phyloP scores from a whole-genome alignment of 805 yeast genomes.

The Barnettozyma pratensis region DNA sequence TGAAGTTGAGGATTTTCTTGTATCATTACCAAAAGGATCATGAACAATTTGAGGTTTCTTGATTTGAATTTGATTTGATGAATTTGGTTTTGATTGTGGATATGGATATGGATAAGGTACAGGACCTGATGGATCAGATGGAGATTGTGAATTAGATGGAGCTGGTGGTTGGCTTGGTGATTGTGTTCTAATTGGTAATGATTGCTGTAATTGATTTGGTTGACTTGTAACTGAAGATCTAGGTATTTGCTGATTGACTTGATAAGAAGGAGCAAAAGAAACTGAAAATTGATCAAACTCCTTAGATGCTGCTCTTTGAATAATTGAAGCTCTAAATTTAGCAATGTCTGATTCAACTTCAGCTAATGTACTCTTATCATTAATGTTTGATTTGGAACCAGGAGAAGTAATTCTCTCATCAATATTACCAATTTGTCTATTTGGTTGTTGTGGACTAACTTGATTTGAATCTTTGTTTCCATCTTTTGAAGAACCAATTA shows the following conservation, averaged over 20 bases:
- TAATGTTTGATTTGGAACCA: slow-evolving; percentile 8
- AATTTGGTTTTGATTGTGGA: slow-evolving; percentile 11
- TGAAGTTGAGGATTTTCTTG: slow-evolving; percentile 17
- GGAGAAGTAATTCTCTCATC: slow-evolving; percentile 20
- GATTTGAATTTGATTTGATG: slow-evolving; percentile 1
- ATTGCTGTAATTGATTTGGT: not conserved
- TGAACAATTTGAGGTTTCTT: slow-evolving; percentile 14
- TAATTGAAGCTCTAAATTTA: slow-evolving; percentile 21
- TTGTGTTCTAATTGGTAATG: slow-evolving; percentile 2
- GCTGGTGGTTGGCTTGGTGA: not conserved
- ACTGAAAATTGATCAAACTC: slow-evolving; percentile 22
- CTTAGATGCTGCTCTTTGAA: slow-evolving; percentile 23
- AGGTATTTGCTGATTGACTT: slow-evolving; percentile 16
- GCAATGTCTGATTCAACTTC: slow-evolving; percentile 22
- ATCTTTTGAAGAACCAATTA: slow-evolving; percentile 15
- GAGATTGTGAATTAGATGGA: slow-evolving; percentile 7
- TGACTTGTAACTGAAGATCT: slow-evolving; percentile 8
- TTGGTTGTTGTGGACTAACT: not conserved
- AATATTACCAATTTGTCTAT: not conserved
- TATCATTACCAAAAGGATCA: slow-evolving; percentile 21
- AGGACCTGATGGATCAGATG: slow-evolving; percentile 13
- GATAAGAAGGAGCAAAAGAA: slow-evolving; percentile 23
- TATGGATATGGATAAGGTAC: slow-evolving; percentile 23
- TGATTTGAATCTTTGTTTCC: slow-evolving; percentile 3
- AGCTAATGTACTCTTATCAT: slow-evolving; percentile 9